Evolutionary conservation across 2,329 filamentous ascomycete genomes (phyloP).

Genomic region (Furcasterigmium furcatum): DNA sequence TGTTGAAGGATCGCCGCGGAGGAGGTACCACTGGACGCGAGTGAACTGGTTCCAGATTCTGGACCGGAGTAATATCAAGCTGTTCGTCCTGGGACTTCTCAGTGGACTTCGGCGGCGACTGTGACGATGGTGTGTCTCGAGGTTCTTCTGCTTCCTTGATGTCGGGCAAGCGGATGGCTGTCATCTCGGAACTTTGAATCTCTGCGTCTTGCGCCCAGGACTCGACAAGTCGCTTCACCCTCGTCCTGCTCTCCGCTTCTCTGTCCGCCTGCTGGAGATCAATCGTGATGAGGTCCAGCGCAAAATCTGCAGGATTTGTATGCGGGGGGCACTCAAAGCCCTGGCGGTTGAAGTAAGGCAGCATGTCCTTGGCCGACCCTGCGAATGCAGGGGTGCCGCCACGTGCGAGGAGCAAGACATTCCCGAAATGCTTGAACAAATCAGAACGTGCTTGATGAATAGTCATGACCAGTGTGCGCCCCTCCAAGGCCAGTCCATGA

Average conservation of each 20-base stretch:
- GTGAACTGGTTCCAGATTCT: no score
- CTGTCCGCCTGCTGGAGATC: constrained; percentile 64
- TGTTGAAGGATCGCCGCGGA: background rate
- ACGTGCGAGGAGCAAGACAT: constrained; percentile 66
- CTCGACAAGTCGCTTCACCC: constrained; percentile 58
- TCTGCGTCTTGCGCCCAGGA: constrained; percentile 41
- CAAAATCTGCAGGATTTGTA: constrained; percentile 76
- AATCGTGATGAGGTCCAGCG: constrained; percentile 72
- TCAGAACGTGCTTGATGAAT: constrained; percentile 77
- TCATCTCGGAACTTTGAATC: no score
- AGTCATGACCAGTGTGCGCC: constrained; percentile 71
- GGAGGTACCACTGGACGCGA: background rate
- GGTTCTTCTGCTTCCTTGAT: constrained; percentile 24
- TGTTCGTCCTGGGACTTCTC: background rate
- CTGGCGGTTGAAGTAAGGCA: constrained; percentile 57
- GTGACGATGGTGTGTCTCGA: no score
- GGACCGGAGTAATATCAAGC: no score
- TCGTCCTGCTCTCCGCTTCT: constrained; percentile 60
- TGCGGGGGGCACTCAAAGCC: constrained; percentile 65
- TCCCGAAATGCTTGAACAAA: constrained; percentile 68
- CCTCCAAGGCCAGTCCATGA: constrained; percentile 66
- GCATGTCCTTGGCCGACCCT: constrained; percentile 60
- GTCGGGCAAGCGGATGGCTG: constrained; percentile 16
- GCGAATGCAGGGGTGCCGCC: constrained; percentile 68
- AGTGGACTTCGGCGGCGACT: background rate